Conservation (phyloP, 2,329 filamentous ascomycete species). For the Acrodontium crateriforme region DNA sequence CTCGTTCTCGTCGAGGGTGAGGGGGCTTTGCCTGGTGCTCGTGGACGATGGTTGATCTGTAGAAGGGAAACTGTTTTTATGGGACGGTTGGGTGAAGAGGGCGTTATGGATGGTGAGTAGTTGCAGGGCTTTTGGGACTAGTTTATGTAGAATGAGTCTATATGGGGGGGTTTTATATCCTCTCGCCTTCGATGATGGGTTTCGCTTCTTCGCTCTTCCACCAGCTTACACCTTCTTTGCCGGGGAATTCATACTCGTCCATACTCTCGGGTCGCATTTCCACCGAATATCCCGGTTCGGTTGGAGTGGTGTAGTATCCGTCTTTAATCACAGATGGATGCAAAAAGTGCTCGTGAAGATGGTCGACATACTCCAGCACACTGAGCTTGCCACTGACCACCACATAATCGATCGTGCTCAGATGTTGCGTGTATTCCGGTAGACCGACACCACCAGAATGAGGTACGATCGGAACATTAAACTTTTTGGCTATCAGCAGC, state of each 20-base stretch:
- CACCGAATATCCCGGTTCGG: constrained; percentile 72
- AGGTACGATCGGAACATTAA: constrained; percentile 68
- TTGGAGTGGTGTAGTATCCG: constrained; percentile 78
- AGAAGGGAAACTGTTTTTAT: constrained; percentile 26
- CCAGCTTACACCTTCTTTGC: constrained; percentile 66
- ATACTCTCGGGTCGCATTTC: constrained; percentile 88
- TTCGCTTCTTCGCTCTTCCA: constrained; percentile 73
- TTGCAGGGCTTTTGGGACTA: no score
- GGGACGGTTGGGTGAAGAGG: constrained; percentile 21
- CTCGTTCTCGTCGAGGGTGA: constrained; percentile 16
- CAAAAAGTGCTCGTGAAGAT: constrained; percentile 85
- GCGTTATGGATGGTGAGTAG: constrained; percentile 20
- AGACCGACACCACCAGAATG: constrained; percentile 82
- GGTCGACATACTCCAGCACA: constrained; percentile 82
- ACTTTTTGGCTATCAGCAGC: constrained; percentile 69
- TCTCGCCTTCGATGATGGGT: constrained; percentile 50
- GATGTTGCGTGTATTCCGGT: constrained; percentile 86
- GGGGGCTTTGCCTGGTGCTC: constrained; percentile 19
- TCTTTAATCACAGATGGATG: constrained; percentile 68
- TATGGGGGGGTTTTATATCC: constrained; percentile 23
- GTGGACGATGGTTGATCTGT: constrained; percentile 27
- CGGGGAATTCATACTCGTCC: constrained; percentile 65
- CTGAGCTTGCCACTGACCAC: constrained; percentile 62
- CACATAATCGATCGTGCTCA: constrained; percentile 87
- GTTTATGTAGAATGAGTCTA: neutral